Evolutionary conservation across 306 rosid genomes (phyloP), one percentile per base, ranked within the genome.

Genomic region (Senna tora): DNA sequence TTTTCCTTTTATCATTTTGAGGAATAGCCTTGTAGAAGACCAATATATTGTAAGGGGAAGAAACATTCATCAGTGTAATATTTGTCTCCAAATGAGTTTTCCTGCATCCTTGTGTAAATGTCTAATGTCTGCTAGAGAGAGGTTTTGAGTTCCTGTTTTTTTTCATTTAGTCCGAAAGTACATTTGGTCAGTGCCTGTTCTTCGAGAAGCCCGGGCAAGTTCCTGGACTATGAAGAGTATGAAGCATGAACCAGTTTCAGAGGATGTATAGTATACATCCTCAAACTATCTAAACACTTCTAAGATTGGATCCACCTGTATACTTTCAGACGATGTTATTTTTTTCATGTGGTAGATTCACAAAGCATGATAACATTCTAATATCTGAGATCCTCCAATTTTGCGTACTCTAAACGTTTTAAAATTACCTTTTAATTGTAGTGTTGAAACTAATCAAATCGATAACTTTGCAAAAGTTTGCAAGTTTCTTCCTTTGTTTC

Each of bases 41-140:
- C 71, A 76, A 34, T 61, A 25, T 63, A 43, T 67, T 60, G 63
- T 78, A 71, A 65, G 65, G 22, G 22, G 21, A 52, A 49, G 67
- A 54, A 51, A 60, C 2, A 17, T 8, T 17, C 12, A 47, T 53
- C 50, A 72, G 58, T 74, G 86, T 78, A 51, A 63, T 64, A 55
- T 70, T 72, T 69, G 57, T 57, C 22, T 34, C 55, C 25, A 52
- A 57, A 59, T 70, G 49, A 79, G 28, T 49, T 60, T 52, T 78
- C 20, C 57, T 30, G 73, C 73, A 54, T 75, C 47, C 66, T 30
- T 70, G 34, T 76, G 81, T 82, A 82, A 78, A 82, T 75, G 73
- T 74, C 39, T 69, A 33, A 32, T 33, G 41, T 64, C 68, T 13
- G 5, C 55, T 7, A 38, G 16, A 36, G 65, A 33, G 19, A 15